phyloP scores from a whole-genome alignment of 768 basidiomycete species.

The Brasilioporus rufonigricans region DNA sequence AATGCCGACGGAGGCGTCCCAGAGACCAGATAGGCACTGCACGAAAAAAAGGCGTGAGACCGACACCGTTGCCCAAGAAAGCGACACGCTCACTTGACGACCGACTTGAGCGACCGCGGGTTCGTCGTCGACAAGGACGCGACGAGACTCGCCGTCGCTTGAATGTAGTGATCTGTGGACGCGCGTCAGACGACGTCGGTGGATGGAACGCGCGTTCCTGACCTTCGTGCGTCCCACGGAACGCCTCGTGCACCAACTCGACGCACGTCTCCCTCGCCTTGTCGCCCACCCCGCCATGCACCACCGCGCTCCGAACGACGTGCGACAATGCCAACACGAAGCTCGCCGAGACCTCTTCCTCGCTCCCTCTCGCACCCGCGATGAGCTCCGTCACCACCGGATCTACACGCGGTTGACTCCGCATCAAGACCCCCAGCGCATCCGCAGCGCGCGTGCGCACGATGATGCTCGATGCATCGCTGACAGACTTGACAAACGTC shows the following conservation, averaged over 20 bases:
- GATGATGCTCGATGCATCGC: conserved; percentile 71
- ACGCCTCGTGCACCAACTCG: conserved; percentile 77
- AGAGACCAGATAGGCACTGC: conserved; percentile 58
- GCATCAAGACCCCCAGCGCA: conserved; percentile 88
- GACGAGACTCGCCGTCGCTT: conserved; percentile 62
- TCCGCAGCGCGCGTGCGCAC: conserved; percentile 82
- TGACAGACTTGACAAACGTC: conserved; percentile 91
- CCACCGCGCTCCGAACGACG: conserved; percentile 62
- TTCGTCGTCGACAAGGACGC: conserved; percentile 59
- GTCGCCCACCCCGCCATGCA: conserved; percentile 69
- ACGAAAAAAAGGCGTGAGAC: conserved; percentile 3
- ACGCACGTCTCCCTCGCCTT: conserved; percentile 69
- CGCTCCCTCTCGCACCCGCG: conserved; percentile 57
- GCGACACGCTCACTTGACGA: conserved; percentile 58
- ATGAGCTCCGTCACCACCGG: conserved; percentile 92
- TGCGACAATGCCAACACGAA: conserved; percentile 73
- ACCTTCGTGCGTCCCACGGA: conserved; percentile 73
- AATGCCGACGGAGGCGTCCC: conserved; percentile 68
- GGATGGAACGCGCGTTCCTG: no score
- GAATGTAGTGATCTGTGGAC: conserved; percentile 64
- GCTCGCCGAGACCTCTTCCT: conserved; percentile 69
- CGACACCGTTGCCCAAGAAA: background rate
- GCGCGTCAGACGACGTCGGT: background rate
- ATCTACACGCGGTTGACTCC: conserved; percentile 85
- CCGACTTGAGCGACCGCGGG: conserved; percentile 58